Percentiles rank a stretch among this genome's conserved stretches.
These are phyloP conservation scores for Irpex sp. DNA, from an alignment of 1,284 basidiomycete species.

Conservation along the genomic window DNA sequence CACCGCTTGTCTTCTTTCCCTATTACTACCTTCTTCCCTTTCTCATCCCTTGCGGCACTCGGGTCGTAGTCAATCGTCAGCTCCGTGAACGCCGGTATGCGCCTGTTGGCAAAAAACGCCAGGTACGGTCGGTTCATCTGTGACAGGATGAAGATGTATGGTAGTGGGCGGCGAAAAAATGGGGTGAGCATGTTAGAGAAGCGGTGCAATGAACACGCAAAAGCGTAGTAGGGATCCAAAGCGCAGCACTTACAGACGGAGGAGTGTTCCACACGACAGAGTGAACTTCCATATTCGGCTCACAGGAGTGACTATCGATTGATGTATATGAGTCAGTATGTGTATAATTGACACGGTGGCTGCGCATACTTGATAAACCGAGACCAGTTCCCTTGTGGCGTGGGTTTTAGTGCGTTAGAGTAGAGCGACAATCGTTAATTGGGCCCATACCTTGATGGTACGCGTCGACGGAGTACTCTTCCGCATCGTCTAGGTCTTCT, in stretches of 20 bases:
- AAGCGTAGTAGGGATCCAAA: neutral
- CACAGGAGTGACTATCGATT: constrained; percentile 70
- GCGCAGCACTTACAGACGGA: constrained; percentile 47
- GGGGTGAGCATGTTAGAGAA: neutral
- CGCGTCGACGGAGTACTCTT: constrained; percentile 57
- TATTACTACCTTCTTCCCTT: constrained; percentile 28
- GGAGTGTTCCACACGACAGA: constrained; percentile 69
- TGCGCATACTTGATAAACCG: constrained; percentile 71
- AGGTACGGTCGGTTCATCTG: constrained; percentile 70
- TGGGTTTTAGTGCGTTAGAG: constrained; percentile 11
- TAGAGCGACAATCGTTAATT: constrained; percentile 1
- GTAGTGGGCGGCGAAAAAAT: neutral
- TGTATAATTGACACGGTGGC: neutral
- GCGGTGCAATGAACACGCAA: neutral
- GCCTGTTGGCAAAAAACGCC: constrained; percentile 57
- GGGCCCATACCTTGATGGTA: constrained; percentile 49
- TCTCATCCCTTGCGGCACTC: constrained; percentile 28
- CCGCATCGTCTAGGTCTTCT: constrained; percentile 39
- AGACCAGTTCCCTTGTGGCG: constrained; percentile 71
- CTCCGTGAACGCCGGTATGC: constrained; percentile 60
- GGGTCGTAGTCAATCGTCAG: constrained; percentile 76
- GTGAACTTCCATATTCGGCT: constrained; percentile 64
- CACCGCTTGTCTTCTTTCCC: constrained; percentile 24
- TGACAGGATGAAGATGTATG: neutral
- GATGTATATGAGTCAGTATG: neutral